Evolutionary conservation across 768 basidiomycete species (phyloP).

Genomic region (Lentinula aciculospora): DNA sequence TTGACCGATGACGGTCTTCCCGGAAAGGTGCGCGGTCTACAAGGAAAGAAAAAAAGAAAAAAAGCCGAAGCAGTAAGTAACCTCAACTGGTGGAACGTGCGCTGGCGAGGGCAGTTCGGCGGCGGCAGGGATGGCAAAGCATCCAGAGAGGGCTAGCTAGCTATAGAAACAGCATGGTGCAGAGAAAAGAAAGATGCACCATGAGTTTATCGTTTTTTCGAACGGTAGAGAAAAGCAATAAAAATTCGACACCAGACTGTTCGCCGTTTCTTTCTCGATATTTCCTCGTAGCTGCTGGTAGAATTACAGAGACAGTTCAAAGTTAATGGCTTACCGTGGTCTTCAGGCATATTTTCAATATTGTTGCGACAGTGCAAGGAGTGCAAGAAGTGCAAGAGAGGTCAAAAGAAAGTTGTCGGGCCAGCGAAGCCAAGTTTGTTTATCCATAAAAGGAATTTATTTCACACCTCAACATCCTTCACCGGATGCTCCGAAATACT

Average conservation of each 20-base stretch:
- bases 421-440: too few species aligned
- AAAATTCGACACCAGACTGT: neutral
- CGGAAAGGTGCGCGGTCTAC: conserved; percentile 55
- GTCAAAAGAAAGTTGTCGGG: too few species aligned
- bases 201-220: conserved; percentile 53
- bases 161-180: conserved; percentile 57
- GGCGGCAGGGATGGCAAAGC: conserved; percentile 26
- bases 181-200: conserved; percentile 47
- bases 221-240: conserved; percentile 16
- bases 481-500: neutral
- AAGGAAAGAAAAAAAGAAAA: conserved; percentile 29
- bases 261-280: neutral
- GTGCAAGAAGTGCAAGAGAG: too few species aligned
- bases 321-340: conserved; percentile 45
- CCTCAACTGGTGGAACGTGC: conserved; percentile 22
- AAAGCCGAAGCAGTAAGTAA: conserved; percentile 47
- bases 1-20: conserved; percentile 62
- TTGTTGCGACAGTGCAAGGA: too few species aligned
- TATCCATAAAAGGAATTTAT: neutral
- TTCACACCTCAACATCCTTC: neutral
- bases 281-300: conserved; percentile 4
- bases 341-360: conserved; percentile 30
- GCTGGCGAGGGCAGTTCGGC: conserved; percentile 31
- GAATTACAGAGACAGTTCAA: conserved; percentile 3
- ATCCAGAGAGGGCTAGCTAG: conserved; percentile 50